phyloP scores from a whole-genome alignment of 352 stramenopile species.

The Thalassiosira ordinaria region DNA sequence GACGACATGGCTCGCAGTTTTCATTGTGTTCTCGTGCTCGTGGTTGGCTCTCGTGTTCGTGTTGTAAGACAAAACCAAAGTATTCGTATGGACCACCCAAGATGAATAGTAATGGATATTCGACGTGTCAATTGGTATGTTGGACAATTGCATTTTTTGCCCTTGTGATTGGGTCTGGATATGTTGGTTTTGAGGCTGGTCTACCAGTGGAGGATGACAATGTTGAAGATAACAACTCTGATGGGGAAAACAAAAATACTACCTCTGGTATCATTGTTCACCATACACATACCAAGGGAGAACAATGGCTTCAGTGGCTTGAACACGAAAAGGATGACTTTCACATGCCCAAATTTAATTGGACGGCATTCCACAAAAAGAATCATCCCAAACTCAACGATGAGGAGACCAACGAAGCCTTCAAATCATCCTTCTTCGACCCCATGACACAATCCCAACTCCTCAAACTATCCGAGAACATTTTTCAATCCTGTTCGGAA shows the following conservation, averaged over 20 bases:
- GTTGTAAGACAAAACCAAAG: not conserved
- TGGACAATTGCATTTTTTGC: slow-evolving; percentile 12
- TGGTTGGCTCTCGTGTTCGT: too few relatives aligned
- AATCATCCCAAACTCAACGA: not conserved
- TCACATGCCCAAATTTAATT: too few relatives aligned
- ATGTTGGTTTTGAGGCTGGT: slow-evolving; percentile 41
- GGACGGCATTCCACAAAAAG: not conserved
- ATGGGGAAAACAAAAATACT: not conserved
- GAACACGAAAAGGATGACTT: slow-evolving; percentile 26
- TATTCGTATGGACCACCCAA: slow-evolving; percentile 1
- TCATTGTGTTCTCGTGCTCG: slow-evolving; percentile 9
- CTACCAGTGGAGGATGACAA: slow-evolving; percentile 13
- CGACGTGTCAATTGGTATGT: slow-evolving; percentile 1
- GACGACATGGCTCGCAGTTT: slow-evolving; percentile 14
- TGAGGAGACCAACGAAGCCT: not conserved
- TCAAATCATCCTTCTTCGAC: not conserved
- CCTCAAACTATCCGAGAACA: slow-evolving; percentile 22
- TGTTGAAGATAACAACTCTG: not conserved
- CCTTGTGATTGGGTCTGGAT: slow-evolving; percentile 16
- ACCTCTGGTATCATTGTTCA: not conserved
- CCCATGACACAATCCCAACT: slow-evolving; percentile 16
- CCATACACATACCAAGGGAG: slow-evolving; percentile 27
- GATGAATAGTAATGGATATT: not conserved
- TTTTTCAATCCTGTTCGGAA: slow-evolving; percentile 48
- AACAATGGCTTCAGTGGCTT: slow-evolving; percentile 46